phyloP scores from a whole-genome alignment of 177 flowering plant genomes.

The Telopea speciosissima region DNA sequence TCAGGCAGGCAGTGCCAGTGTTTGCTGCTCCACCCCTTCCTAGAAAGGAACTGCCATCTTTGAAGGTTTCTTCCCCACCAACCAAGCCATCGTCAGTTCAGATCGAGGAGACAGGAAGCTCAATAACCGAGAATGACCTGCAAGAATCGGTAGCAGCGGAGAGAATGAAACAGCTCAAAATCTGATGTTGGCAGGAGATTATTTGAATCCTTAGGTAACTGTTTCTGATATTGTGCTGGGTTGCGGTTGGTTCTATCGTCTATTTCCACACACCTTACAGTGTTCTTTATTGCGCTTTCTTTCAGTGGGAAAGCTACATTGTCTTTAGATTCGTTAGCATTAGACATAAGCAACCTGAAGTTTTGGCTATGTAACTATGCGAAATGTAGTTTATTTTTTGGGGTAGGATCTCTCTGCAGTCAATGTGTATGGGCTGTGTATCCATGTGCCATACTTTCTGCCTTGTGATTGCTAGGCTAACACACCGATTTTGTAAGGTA shows the following conservation, averaged over 20 bases:
- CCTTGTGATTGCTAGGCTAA: no score
- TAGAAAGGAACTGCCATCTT: neutral
- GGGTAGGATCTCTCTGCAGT: no score
- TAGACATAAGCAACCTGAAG: neutral
- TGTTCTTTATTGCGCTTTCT: no score
- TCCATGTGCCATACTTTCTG: no score
- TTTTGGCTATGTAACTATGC: no score
- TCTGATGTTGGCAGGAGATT: constrained; percentile 12
- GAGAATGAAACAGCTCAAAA: constrained; percentile 25
- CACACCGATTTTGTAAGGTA: no score
- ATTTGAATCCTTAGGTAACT: neutral
- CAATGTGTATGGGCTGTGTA: no score
- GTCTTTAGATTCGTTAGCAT: constrained; percentile 3
- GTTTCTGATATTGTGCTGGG: neutral
- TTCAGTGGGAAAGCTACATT: neutral
- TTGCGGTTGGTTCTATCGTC: neutral
- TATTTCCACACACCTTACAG: no score
- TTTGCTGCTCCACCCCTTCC: constrained; percentile 7
- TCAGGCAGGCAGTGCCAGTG: constrained; percentile 32
- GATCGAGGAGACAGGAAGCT: constrained; percentile 9
- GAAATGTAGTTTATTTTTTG: no score
- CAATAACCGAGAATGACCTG: neutral
- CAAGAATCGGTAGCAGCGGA: constrained; percentile 15
- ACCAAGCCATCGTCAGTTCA: neutral
- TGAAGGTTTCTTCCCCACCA: neutral